Evolutionary conservation across 352 stramenopile species (phyloP).

Genomic region (Globisporangium splendens): DNA sequence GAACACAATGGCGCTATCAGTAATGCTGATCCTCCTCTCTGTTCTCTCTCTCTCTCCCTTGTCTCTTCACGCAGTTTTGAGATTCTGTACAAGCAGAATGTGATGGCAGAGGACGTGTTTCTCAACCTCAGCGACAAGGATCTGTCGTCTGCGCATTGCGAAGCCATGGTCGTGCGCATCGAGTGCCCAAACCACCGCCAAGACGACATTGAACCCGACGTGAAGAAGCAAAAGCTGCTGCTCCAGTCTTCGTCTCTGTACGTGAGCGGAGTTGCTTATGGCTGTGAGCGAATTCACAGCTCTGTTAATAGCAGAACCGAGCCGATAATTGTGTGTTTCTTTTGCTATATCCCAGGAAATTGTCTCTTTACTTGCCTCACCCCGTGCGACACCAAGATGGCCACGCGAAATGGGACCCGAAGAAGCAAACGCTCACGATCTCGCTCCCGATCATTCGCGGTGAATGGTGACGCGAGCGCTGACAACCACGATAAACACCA

Average conservation of each 20-base stretch:
- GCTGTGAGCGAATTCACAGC: too few species aligned
- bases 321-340: slow-evolving; percentile 1
- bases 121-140: slow-evolving; percentile 81
- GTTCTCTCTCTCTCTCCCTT: neutral
- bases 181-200: slow-evolving; percentile 56
- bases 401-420: slow-evolving; percentile 66
- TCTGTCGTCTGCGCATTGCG: slow-evolving; percentile 73
- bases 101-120: slow-evolving; percentile 86
- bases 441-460: slow-evolving; percentile 73
- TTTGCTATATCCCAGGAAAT: slow-evolving; percentile 34
- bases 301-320: too few species aligned
- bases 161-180: slow-evolving; percentile 77
- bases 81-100: slow-evolving; percentile 83
- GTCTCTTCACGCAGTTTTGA: slow-evolving; percentile 44
- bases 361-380: slow-evolving; percentile 69
- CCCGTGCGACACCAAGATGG: slow-evolving; percentile 68
- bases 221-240: slow-evolving; percentile 75
- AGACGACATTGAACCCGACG: slow-evolving; percentile 78
- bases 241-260: slow-evolving; percentile 60
- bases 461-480: slow-evolving; percentile 44
- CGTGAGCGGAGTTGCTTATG: neutral
- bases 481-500: too few species aligned
- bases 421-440: slow-evolving; percentile 44
- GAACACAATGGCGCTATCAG: too few species aligned
- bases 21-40: neutral